Evolutionary conservation across 83 land plant species (phyloP).

Genomic region (Diphasiastrum complanatum): DNA sequence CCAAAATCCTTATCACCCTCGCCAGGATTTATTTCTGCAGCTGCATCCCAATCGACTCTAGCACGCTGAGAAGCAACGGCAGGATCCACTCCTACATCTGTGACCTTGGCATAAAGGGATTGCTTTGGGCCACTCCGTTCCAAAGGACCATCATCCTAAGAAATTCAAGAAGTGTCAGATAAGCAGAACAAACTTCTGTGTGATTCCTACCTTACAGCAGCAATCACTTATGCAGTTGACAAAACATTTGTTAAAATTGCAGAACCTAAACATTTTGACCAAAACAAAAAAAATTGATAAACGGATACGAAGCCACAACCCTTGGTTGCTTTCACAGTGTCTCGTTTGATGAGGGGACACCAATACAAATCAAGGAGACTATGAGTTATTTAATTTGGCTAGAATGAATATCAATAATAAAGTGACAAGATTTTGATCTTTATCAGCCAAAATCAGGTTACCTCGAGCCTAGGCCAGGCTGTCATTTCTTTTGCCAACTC

Average conservation of each 20-base stretch:
- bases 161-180: background rate
- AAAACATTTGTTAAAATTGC: too few relatives aligned
- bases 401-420: too few relatives aligned
- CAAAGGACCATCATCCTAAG: conserved; percentile 43
- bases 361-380: too few relatives aligned
- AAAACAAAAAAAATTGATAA: too few relatives aligned
- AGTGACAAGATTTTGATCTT: conserved; percentile 2
- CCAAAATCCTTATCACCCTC: conserved; percentile 42
- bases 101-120: conserved; percentile 71
- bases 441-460: conserved; percentile 5
- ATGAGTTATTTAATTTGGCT: too few relatives aligned
- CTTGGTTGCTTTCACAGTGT: too few relatives aligned
- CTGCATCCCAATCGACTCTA: conserved; percentile 78
- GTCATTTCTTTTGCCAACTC: conserved; percentile 80
- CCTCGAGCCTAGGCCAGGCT: conserved; percentile 89
- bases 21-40: conserved; percentile 65
- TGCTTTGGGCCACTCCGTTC: conserved; percentile 37
- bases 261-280: too few relatives aligned
- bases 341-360: too few relatives aligned
- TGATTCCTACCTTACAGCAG: too few relatives aligned
- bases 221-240: too few relatives aligned
- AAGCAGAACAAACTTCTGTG: background rate
- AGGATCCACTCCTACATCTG: conserved; percentile 84
- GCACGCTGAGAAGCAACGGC: conserved; percentile 63
- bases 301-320: too few relatives aligned